A percentile compares a stretch with the other conserved stretches of the same genome.
Conservation (phyloP, 2,329 filamentous ascomycete genomes). For the Xylariaceae sp. region DNA sequence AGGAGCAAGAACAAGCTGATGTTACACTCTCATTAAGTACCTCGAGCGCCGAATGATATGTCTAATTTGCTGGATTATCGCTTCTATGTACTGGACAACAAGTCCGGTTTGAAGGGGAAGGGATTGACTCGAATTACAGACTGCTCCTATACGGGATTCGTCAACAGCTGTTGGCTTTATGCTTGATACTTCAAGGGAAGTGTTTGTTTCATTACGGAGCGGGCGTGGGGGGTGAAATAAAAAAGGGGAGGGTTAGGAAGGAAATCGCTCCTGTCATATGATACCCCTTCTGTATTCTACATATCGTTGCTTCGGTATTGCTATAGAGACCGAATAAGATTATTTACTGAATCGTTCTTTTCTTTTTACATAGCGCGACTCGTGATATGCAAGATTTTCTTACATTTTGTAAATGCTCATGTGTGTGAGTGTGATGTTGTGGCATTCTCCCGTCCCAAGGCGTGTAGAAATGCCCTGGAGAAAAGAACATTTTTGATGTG, state of each 20-base stretch:
- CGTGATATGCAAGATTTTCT: neutral
- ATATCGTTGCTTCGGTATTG: neutral
- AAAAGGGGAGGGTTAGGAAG: neutral
- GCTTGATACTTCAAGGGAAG: neutral
- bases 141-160: neutral
- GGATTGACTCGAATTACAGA: neutral
- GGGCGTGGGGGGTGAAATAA: neutral
- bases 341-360: neutral
- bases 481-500: neutral
- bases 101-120: no score
- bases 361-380: neutral
- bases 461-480: neutral
- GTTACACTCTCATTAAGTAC: no score
- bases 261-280: neutral
- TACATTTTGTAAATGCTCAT: neutral
- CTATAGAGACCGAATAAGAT: neutral
- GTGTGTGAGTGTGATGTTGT: neutral
- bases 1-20: no score
- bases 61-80: no score
- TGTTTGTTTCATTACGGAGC: neutral
- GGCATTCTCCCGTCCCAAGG: neutral
- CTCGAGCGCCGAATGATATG: no score
- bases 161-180: neutral
- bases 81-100: no score
- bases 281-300: slow-evolving; percentile 11